Evolutionary conservation across 2,329 filamentous ascomycete species (phyloP).

Genomic region (Botrytis porri): DNA sequence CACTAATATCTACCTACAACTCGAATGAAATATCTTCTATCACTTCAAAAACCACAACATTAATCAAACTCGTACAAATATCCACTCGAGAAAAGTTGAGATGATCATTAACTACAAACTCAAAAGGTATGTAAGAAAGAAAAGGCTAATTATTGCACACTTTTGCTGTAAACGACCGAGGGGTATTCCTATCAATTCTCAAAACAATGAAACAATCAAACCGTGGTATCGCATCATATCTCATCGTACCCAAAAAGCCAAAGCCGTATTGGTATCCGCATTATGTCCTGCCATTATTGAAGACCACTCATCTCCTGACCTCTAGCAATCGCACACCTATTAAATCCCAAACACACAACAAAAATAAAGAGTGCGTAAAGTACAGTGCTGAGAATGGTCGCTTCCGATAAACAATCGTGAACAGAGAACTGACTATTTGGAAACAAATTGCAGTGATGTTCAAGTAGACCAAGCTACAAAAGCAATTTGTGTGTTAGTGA

Average conservation of each 20-base stretch:
- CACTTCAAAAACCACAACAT: not conserved
- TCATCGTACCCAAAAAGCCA: not conserved
- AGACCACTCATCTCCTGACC: too few relatives aligned
- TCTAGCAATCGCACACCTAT: too few relatives aligned
- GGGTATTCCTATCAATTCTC: conserved; percentile 7
- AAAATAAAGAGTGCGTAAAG: not conserved
- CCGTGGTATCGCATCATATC: not conserved
- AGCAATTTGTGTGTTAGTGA: conserved; percentile 29
- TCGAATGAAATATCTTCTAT: not conserved
- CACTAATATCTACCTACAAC: not conserved
- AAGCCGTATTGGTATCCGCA: not conserved
- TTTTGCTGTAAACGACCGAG: not conserved
- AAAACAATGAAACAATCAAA: conserved; percentile 1
- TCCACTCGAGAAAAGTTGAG: not conserved
- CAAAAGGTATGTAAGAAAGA: not conserved
- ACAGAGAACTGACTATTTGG: not conserved
- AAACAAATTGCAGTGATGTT: not conserved
- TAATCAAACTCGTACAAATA: not conserved
- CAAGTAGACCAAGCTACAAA: conserved; percentile 37
- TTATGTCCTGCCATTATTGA: not conserved
- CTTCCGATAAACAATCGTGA: not conserved
- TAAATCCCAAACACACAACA: not conserved
- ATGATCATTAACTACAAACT: not conserved
- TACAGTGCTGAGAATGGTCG: not conserved
- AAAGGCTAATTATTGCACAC: not conserved